Percentiles rank a stretch among this genome's conserved stretches.
Conservation (phyloP, 768 basidiomycete genomes). For the Suillus paluster region DNA sequence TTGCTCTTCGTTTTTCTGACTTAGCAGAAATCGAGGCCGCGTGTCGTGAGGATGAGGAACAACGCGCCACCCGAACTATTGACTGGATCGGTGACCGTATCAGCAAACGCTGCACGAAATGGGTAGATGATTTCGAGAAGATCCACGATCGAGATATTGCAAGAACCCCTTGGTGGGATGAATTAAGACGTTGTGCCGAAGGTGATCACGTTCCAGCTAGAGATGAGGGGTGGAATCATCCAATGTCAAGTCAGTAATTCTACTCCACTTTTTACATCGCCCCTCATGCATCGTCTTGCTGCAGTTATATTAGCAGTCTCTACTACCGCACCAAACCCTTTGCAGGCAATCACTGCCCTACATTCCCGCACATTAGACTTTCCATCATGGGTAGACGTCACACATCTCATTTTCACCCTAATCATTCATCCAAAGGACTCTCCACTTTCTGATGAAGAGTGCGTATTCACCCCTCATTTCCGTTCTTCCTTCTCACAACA, state of each 20-base stretch:
- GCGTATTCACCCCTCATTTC: slow-evolving; percentile 34
- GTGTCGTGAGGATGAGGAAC: slow-evolving; percentile 78
- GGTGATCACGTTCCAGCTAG: slow-evolving; percentile 76
- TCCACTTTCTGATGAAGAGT: slow-evolving; percentile 80
- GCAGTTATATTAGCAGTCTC: slow-evolving; percentile 83
- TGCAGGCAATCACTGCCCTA: slow-evolving; percentile 79
- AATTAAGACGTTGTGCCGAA: slow-evolving; percentile 75
- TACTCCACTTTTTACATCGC: slow-evolving; percentile 15
- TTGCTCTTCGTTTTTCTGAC: slow-evolving; percentile 80
- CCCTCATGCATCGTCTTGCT: slow-evolving; percentile 16
- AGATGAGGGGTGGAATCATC: slow-evolving; percentile 86
- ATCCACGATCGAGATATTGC: slow-evolving; percentile 42
- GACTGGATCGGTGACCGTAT: slow-evolving; percentile 87
- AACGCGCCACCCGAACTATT: slow-evolving; percentile 77
- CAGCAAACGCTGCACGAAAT: slow-evolving; percentile 60
- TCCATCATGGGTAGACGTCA: slow-evolving; percentile 82
- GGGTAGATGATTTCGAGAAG: slow-evolving; percentile 71
- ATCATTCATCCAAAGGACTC: slow-evolving; percentile 78
- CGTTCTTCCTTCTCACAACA: slow-evolving; percentile 15
- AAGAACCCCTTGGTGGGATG: slow-evolving; percentile 88
- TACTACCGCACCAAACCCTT: slow-evolving; percentile 78
- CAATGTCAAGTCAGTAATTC: slow-evolving; percentile 66
- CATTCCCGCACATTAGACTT: slow-evolving; percentile 69
- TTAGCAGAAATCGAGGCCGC: slow-evolving; percentile 71
- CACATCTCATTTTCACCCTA: slow-evolving; percentile 71